A percentile compares a stretch with the other conserved stretches of the same genome.
These are phyloP conservation scores for Curvularia hawaiiensis DNA, from an alignment of 2,329 filamentous ascomycete species.

Conservation along the genomic window DNA sequence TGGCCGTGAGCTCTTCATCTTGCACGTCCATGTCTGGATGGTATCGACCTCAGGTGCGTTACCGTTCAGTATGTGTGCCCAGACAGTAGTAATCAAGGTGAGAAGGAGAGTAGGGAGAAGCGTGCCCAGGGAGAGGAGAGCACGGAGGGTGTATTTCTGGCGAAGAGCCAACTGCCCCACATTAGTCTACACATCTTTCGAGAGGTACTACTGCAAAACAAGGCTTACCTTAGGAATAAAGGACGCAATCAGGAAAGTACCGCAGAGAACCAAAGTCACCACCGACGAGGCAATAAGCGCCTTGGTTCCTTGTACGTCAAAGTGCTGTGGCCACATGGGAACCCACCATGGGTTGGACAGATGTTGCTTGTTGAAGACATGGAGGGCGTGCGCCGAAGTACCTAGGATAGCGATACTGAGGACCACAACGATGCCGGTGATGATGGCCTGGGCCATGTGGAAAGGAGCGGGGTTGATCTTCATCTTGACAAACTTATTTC, in stretches of 20 bases:
- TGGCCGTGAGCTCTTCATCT: slow-evolving; percentile 39
- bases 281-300: slow-evolving; percentile 48
- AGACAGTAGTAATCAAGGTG: slow-evolving; percentile 49
- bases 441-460: slow-evolving; percentile 41
- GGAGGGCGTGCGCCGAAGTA: slow-evolving; percentile 50
- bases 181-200: slow-evolving; percentile 11
- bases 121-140: slow-evolving; percentile 44
- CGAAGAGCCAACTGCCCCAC: slow-evolving; percentile 37
- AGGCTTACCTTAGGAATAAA: slow-evolving; percentile 43
- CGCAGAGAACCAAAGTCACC: slow-evolving; percentile 48
- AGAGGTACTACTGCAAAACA: neutral
- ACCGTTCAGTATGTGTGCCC: slow-evolving; percentile 47
- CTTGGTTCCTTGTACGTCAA: slow-evolving; percentile 52
- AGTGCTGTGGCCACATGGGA: slow-evolving; percentile 55
- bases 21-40: slow-evolving; percentile 50
- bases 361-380: slow-evolving; percentile 51
- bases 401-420: slow-evolving; percentile 52
- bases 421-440: slow-evolving; percentile 45
- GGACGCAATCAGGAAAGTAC: slow-evolving; percentile 40
- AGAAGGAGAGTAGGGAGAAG: slow-evolving; percentile 47
- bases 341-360: slow-evolving; percentile 55
- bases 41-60: slow-evolving; percentile 42
- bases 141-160: slow-evolving; percentile 46
- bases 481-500: slow-evolving; percentile 25
- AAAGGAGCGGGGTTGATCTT: slow-evolving; percentile 47